phyloP scores from a whole-genome alignment of 805 yeast species.

The Starmerella geochares region DNA sequence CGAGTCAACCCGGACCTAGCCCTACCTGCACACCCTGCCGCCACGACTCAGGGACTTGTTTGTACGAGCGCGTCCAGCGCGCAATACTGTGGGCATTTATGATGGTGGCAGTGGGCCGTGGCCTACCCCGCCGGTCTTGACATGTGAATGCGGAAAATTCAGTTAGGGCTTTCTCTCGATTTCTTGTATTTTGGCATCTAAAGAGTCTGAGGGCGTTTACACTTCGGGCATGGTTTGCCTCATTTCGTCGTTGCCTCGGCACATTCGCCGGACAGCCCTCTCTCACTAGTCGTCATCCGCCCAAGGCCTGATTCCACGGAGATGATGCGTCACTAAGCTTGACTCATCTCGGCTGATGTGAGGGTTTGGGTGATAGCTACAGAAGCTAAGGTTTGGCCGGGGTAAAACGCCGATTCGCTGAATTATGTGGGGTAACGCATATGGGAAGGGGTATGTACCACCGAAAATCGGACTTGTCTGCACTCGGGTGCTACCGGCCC shows the following conservation, averaged over 20 bases:
- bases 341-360: slow-evolving; percentile 2
- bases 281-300: not conserved
- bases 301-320: not conserved
- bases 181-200: too few relatives aligned
- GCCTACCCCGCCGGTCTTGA: too few relatives aligned
- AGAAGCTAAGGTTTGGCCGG: not conserved
- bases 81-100: not conserved
- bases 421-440: slow-evolving; percentile 1
- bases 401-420: not conserved
- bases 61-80: not conserved
- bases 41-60: not conserved
- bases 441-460: not conserved
- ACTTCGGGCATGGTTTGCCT: not conserved
- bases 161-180: too few relatives aligned
- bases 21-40: not conserved
- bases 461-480: slow-evolving; percentile 5
- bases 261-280: not conserved
- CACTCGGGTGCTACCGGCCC: slow-evolving; percentile 1
- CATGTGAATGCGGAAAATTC: too few relatives aligned
- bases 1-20: not conserved
- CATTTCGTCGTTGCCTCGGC: not conserved
- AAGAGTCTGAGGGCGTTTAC: not conserved
- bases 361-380: not conserved
- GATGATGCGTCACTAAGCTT: not conserved
- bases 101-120: too few relatives aligned